Conservation (phyloP, 2,329 filamentous ascomycete genomes). For the Cordyceps cicadae region DNA sequence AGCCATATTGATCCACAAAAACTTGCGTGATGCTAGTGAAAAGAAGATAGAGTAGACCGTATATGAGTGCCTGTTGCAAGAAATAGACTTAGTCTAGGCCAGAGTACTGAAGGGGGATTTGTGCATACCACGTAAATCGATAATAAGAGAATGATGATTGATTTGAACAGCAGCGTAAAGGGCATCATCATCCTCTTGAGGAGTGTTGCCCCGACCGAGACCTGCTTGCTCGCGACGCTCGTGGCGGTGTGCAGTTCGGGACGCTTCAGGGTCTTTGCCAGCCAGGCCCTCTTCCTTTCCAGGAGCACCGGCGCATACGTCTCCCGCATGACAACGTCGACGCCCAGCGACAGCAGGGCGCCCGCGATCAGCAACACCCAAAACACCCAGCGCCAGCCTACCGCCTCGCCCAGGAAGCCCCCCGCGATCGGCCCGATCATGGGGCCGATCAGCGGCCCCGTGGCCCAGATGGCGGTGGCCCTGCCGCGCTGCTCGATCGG, state of each 20-base stretch:
- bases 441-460: constrained; percentile 49
- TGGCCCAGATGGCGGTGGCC: constrained; percentile 56
- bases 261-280: not conserved
- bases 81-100: not conserved
- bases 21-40: constrained; percentile 44
- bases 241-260: not conserved
- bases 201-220: no score
- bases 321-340: not conserved
- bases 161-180: not conserved
- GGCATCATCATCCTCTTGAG: no score
- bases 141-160: not conserved
- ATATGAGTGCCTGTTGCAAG: constrained; percentile 41
- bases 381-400: constrained; percentile 43
- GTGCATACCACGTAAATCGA: not conserved
- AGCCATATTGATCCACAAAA: constrained; percentile 53
- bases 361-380: constrained; percentile 40
- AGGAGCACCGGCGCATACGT: not conserved
- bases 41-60: constrained; percentile 53
- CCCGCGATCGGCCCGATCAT: constrained; percentile 30
- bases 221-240: not conserved
- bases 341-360: not conserved
- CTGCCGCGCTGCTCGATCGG: constrained; percentile 49
- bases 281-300: not conserved
- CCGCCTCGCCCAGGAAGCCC: constrained; percentile 36
- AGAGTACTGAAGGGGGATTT: not conserved